Conservation (phyloP, 352 stramenopile genomes). For the Phytophthora pini region DNA sequence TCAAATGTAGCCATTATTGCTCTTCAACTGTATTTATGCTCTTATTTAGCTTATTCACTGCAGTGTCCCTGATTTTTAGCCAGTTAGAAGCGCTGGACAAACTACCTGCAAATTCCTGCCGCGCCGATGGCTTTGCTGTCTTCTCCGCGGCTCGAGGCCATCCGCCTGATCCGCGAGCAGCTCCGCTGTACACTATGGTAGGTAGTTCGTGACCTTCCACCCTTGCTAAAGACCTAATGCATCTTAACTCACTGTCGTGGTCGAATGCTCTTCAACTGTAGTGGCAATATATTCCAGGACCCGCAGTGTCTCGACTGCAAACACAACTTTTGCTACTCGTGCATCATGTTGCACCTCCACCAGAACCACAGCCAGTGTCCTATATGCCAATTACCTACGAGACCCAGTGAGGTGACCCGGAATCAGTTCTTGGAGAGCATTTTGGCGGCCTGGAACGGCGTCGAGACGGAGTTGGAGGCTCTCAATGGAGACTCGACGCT, state of each 20-base stretch:
- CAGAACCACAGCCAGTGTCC: conserved; percentile 70
- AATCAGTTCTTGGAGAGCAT: conserved; percentile 91
- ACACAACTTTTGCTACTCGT: conserved; percentile 87
- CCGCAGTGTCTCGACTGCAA: conserved; percentile 89
- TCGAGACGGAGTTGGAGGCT: conserved; percentile 66
- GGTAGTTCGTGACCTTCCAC: conserved; percentile 6
- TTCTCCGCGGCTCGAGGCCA: conserved; percentile 50
- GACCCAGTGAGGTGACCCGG: conserved; percentile 78
- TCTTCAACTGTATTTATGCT: conserved; percentile 8
- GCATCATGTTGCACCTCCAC: conserved; percentile 71
- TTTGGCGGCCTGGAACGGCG: conserved; percentile 72
- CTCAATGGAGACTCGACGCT: conserved; percentile 44
- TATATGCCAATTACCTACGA: conserved; percentile 73
- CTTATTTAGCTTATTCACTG: conserved; percentile 1
- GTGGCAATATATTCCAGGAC: conserved; percentile 77
- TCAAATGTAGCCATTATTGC: conserved; percentile 12
- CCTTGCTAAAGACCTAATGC: background rate
- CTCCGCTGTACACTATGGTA: conserved; percentile 83
- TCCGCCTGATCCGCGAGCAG: conserved; percentile 84
- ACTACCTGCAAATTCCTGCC: background rate
- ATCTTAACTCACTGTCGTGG: background rate
- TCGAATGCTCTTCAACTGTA: conserved; percentile 30
- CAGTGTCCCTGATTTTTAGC: conserved; percentile 14
- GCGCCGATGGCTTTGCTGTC: conserved; percentile 67
- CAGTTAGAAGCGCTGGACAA: conserved; percentile 18